Evolutionary conservation across 1,139 yeast genomes (phyloP).

Genomic region (Yamadazyma epiphylla): DNA sequence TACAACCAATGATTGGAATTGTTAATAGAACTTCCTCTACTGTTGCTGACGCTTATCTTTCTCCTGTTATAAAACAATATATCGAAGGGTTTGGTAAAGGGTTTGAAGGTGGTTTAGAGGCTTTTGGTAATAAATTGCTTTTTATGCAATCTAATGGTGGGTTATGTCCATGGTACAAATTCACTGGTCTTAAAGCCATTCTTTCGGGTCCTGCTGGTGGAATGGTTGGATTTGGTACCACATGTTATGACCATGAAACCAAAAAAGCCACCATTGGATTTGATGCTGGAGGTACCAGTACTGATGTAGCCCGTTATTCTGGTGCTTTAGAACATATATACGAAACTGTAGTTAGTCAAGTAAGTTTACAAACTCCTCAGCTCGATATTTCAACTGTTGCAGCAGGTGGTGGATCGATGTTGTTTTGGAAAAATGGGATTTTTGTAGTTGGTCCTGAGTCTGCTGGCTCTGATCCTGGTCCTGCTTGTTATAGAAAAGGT

Average conservation of each 20-base stretch:
- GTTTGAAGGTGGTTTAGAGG: constrained; percentile 41
- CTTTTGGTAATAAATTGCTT: constrained; percentile 39
- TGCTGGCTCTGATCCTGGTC: constrained; percentile 48
- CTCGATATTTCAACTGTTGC: constrained; percentile 46
- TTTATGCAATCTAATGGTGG: constrained; percentile 52
- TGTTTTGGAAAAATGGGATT: constrained; percentile 44
- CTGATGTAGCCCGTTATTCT: constrained; percentile 42
- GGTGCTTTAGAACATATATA: constrained; percentile 40
- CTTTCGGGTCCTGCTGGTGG: constrained; percentile 52
- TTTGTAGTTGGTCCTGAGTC: constrained; percentile 47
- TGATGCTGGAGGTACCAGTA: constrained; percentile 48
- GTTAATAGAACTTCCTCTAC: constrained; percentile 43
- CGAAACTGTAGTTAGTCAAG: constrained; percentile 43
- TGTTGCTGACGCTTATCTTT: constrained; percentile 43
- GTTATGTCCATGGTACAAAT: constrained; percentile 45
- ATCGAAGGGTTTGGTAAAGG: constrained; percentile 37
- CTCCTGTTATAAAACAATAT: constrained; percentile 35
- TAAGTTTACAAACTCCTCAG: constrained; percentile 43
- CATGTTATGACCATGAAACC: constrained; percentile 32
- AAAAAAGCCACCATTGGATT: constrained; percentile 41
- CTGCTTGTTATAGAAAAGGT: constrained; percentile 44
- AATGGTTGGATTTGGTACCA: constrained; percentile 46
- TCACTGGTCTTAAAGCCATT: constrained; percentile 45
- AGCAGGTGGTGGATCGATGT: constrained; percentile 47
- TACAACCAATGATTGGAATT: constrained; percentile 45